These are phyloP conservation scores for Hondaea fermentalgiana DNA, from an alignment of 108 stramenopile genomes.

Conservation along the genomic window DNA sequence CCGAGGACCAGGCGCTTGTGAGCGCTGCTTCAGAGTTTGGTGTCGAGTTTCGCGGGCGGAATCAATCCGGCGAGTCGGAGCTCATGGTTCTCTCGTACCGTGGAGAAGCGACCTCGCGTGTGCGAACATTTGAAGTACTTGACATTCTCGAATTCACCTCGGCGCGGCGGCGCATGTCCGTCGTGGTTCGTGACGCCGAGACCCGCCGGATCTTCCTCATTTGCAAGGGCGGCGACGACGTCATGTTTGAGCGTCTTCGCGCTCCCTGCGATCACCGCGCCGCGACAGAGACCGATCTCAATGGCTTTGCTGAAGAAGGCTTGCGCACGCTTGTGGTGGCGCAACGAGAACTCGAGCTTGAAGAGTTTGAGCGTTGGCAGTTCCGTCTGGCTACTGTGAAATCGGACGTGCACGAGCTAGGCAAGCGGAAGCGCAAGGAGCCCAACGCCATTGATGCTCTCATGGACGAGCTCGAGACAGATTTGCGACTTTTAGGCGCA, in stretches of 20 bases:
- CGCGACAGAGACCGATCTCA: conserved; percentile 18
- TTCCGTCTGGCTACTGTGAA: conserved; percentile 17
- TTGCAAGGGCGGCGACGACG: conserved; percentile 49
- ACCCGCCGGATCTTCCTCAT: conserved; percentile 26
- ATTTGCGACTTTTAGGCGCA: conserved; percentile 37
- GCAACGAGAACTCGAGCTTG: conserved; percentile 11
- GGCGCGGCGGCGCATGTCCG: conserved; percentile 42
- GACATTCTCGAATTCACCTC: conserved; percentile 35
- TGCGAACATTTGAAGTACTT: conserved; percentile 26
- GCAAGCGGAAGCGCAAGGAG: conserved; percentile 18
- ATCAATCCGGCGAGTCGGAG: not conserved
- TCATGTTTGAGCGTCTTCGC: conserved; percentile 22
- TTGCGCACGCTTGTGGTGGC: conserved; percentile 50
- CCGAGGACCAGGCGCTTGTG: conserved; percentile 57
- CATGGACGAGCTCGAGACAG: conserved; percentile 30
- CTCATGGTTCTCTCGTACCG: not conserved
- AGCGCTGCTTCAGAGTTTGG: conserved; percentile 44
- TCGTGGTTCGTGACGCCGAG: conserved; percentile 24
- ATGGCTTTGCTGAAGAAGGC: conserved; percentile 40
- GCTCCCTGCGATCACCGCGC: not conserved
- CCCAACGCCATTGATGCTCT: conserved; percentile 22
- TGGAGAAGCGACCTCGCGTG: not conserved
- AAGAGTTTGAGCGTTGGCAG: conserved; percentile 8
- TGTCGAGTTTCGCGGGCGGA: conserved; percentile 34
- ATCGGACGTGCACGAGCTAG: not conserved